Conservation (phyloP, 1,139 yeast species). For the Kluyveromyces marxianus region DNA sequence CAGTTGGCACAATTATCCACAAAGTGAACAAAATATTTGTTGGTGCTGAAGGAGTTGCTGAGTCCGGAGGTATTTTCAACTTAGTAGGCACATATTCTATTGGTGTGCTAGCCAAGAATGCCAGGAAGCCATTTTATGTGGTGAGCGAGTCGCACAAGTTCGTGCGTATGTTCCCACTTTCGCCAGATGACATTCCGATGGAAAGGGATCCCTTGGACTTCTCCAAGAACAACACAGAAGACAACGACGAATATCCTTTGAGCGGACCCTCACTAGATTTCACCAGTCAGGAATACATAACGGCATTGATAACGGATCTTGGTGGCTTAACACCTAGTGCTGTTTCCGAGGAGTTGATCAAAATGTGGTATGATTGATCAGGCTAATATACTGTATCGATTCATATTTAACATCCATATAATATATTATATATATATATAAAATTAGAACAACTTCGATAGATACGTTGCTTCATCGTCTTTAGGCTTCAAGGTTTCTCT, state of each 20-base stretch:
- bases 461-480: slow-evolving; percentile 19
- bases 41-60: slow-evolving; percentile 99
- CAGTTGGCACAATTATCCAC: slow-evolving; percentile 88
- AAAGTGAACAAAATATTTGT: slow-evolving; percentile 88
- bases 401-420: background rate
- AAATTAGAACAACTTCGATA: slow-evolving; percentile 13
- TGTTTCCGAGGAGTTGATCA: slow-evolving; percentile 93
- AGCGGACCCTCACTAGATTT: slow-evolving; percentile 66
- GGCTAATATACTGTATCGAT: background rate
- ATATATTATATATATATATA: slow-evolving; percentile 5
- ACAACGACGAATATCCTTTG: slow-evolving; percentile 28
- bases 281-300: slow-evolving; percentile 91
- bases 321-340: slow-evolving; percentile 97
- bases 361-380: slow-evolving; percentile 86
- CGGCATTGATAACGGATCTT: slow-evolving; percentile 91
- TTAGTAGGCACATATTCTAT: slow-evolving; percentile 94
- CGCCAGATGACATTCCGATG: slow-evolving; percentile 85
- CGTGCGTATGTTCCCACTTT: slow-evolving; percentile 88
- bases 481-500: slow-evolving; percentile 17
- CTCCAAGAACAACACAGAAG: slow-evolving; percentile 28
- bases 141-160: slow-evolving; percentile 95
- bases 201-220: slow-evolving; percentile 39
- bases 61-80: slow-evolving; percentile 95
- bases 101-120: slow-evolving; percentile 84
- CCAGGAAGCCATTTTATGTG: slow-evolving; percentile 89